Evolutionary conservation across 169 alveolate genomes (phyloP), one percentile per base, ranked within the genome.

Genomic region (Fabrea salina): DNA sequence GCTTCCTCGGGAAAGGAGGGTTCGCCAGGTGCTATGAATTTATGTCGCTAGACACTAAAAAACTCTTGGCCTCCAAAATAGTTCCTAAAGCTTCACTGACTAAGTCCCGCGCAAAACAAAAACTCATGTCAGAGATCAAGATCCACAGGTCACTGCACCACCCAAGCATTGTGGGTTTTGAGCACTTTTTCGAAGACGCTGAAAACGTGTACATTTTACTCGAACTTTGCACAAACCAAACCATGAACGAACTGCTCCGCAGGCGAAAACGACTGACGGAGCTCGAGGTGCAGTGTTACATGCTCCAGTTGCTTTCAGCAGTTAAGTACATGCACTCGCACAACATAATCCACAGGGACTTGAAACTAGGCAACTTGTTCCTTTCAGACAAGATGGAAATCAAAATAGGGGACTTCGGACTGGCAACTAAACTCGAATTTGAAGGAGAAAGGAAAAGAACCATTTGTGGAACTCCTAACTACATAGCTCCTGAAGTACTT

Each of bases 391-490:
- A 89, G 57, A 92, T 92, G 97, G 90, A 92, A 89, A 71, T 68
- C 87, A 93, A 93, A 83, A 80, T 91, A 44, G 97, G 97, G 11
- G 97, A 93, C 81, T 91, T 91, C 71, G 97, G 97, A 13, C 75
- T 91, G n/a, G 97, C 96, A 4, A 84, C 97, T 3, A 89, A 93
- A 76, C 76, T 93, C 40, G 96, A 91, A n/a, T 89, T 83, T 76
- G 95, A 91, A 37, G 97, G 94, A 0, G 96, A 93, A 71, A 85
- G 83, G 41, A 86, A 89, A 85, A 59, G 92, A 35, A 90, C 97
- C 19, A 86, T 93, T 8, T 93, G 97, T 66, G 97, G 97, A 43
- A 93, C 96, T 11, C 97, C 97, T 2, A 93, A 93, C 67, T 93
- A 93, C 75, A 90, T 93, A 0, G 95, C 96, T 5, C 95, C 97